Evolutionary conservation across 176 grass and related monocot species (phyloP).

Genomic region (Triticum dicoccoides): DNA sequence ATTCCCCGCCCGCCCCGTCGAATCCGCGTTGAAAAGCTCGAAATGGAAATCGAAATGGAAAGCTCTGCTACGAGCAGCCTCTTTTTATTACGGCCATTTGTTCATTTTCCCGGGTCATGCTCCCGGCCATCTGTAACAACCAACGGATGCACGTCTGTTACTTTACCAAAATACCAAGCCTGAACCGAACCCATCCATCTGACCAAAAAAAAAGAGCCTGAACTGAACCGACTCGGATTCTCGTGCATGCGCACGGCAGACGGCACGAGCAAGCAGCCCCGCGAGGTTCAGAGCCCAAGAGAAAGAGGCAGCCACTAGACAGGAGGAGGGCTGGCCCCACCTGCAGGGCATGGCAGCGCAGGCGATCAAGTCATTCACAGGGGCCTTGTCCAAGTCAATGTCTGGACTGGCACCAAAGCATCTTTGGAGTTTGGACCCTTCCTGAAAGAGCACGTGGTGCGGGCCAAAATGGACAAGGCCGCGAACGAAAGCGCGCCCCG

Average conservation of each 20-base stretch:
- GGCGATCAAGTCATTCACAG: not conserved
- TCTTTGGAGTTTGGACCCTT: slow-evolving; percentile 27
- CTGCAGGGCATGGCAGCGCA: not conserved
- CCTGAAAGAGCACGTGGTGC: not conserved
- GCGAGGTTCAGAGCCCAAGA: not conserved
- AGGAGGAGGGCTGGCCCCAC: not conserved
- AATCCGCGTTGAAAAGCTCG: not conserved
- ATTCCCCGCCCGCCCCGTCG: not conserved
- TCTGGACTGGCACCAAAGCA: not conserved
- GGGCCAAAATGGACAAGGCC: slow-evolving; percentile 7
- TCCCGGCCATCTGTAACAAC: not conserved
- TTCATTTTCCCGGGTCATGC: too few species aligned
- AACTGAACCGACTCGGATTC: not conserved
- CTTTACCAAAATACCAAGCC: too few species aligned
- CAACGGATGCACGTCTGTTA: not conserved
- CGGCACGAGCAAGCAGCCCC: not conserved
- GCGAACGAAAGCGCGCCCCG: not conserved
- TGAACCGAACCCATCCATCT: not conserved
- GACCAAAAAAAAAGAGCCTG: not conserved
- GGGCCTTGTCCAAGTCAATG: slow-evolving; percentile 17
- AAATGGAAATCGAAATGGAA: not conserved
- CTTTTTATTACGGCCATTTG: not conserved
- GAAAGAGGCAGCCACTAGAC: not conserved
- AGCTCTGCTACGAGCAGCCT: not conserved
- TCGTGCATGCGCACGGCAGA: not conserved